phyloP scores from a whole-genome alignment of 441 rosid genomes.

The Populus hybrid region DNA sequence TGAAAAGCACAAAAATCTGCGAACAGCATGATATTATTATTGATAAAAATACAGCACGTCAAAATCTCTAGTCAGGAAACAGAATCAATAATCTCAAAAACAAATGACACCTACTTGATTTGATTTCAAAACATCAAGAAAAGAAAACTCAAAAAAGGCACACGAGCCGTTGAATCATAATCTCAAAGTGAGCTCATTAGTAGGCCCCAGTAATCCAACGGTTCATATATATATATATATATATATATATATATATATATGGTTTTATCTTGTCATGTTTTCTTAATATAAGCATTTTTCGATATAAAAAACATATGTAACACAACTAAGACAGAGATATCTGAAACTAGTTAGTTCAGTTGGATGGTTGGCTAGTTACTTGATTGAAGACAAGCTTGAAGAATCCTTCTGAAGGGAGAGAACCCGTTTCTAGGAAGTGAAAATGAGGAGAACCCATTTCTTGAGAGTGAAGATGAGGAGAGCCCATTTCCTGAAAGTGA shows the following conservation, averaged over 20 bases:
- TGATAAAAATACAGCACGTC: background rate
- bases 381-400: constrained; percentile 49
- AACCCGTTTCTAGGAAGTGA: constrained; percentile 25
- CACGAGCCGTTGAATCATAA: background rate
- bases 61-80: background rate
- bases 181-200: background rate
- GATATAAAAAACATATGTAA: background rate
- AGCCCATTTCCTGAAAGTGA: too few relatives aligned
- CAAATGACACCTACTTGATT: background rate
- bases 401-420: constrained; percentile 43
- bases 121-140: background rate
- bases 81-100: background rate
- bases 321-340: background rate
- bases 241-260: too few relatives aligned
- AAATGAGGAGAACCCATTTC: constrained; percentile 4
- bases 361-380: constrained; percentile 25
- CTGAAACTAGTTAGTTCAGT: background rate
- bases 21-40: constrained; percentile 3
- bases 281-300: background rate
- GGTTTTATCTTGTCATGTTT: too few relatives aligned
- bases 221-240: background rate
- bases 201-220: background rate
- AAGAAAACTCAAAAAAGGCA: background rate
- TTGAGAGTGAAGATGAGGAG: too few relatives aligned
- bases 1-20: constrained; percentile 13